These are phyloP conservation scores for Annulohypoxylon nitens DNA, from an alignment of 495 filamentous ascomycete species.

Conservation along the genomic window DNA sequence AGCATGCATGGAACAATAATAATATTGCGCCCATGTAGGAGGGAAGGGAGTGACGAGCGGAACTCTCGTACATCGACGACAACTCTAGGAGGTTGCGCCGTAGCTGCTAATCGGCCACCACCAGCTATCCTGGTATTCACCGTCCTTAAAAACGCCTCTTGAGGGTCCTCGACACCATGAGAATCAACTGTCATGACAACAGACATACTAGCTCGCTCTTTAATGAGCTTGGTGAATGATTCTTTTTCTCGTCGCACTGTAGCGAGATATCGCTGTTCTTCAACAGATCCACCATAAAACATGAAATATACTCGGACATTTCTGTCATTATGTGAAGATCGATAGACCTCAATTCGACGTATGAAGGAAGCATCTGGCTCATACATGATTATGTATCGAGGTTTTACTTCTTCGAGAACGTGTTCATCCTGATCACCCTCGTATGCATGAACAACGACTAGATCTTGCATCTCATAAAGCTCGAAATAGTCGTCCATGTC, in stretches of 20 bases:
- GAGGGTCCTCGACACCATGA: slow-evolving; percentile 79
- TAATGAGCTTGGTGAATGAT: slow-evolving; percentile 91
- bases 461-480: slow-evolving; percentile 90
- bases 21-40: slow-evolving; percentile 89
- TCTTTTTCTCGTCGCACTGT: slow-evolving; percentile 93
- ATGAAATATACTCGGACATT: slow-evolving; percentile 95
- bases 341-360: slow-evolving; percentile 92
- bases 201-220: slow-evolving; percentile 92
- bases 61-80: slow-evolving; percentile 98
- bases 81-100: slow-evolving; percentile 89
- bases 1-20: slow-evolving; percentile 92
- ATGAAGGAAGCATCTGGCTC: slow-evolving; percentile 97
- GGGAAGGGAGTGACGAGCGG: slow-evolving; percentile 88
- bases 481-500: slow-evolving; percentile 93
- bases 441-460: slow-evolving; percentile 92
- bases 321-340: slow-evolving; percentile 89
- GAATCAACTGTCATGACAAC: slow-evolving; percentile 81
- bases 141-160: slow-evolving; percentile 93
- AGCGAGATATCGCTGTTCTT: slow-evolving; percentile 94
- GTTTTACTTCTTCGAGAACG: slow-evolving; percentile 90
- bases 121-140: slow-evolving; percentile 97
- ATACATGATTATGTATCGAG: slow-evolving; percentile 98
- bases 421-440: slow-evolving; percentile 95
- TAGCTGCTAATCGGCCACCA: slow-evolving; percentile 88
- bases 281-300: slow-evolving; percentile 94